A percentile compares a stretch with the other conserved stretches of the same genome.
phyloP scores from a whole-genome alignment of 176 grass and related monocot species.

The barley (Hordeum vulgare) region DNA sequence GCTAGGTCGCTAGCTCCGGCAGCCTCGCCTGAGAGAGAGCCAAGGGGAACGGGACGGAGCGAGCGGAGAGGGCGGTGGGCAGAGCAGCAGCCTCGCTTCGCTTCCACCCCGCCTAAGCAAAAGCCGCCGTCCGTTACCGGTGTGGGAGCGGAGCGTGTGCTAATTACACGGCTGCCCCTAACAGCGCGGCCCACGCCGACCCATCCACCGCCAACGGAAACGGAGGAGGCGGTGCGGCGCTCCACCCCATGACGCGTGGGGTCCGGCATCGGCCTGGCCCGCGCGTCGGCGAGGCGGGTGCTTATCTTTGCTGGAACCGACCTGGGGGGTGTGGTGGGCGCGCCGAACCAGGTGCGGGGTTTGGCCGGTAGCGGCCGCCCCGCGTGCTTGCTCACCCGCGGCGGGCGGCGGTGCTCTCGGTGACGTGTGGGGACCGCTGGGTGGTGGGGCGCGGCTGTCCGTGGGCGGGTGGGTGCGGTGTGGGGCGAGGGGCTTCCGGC shows the following conservation, averaged over 20 bases:
- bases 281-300: background rate
- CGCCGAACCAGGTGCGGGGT: background rate
- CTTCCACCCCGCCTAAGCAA: slow-evolving; percentile 1
- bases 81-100: background rate
- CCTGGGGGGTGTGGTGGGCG: background rate
- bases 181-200: background rate
- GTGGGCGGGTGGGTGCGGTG: background rate
- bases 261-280: rapidly evolving
- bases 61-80: background rate
- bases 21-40: background rate
- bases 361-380: background rate
- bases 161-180: background rate
- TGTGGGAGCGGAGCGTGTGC: background rate
- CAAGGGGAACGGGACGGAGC: background rate
- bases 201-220: background rate
- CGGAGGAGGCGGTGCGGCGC: no score
- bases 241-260: background rate
- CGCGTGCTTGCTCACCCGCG: background rate
- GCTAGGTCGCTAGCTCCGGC: background rate
- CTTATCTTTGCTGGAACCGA: background rate
- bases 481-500: background rate
- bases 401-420: rapidly evolving
- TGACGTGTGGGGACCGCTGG: background rate
- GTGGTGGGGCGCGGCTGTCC: background rate
- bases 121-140: background rate